Percentiles rank a stretch among this genome's conserved stretches.
Evolutionary conservation across 768 basidiomycete genomes (phyloP).

Genomic region (Xerocomus spinulosus): DNA sequence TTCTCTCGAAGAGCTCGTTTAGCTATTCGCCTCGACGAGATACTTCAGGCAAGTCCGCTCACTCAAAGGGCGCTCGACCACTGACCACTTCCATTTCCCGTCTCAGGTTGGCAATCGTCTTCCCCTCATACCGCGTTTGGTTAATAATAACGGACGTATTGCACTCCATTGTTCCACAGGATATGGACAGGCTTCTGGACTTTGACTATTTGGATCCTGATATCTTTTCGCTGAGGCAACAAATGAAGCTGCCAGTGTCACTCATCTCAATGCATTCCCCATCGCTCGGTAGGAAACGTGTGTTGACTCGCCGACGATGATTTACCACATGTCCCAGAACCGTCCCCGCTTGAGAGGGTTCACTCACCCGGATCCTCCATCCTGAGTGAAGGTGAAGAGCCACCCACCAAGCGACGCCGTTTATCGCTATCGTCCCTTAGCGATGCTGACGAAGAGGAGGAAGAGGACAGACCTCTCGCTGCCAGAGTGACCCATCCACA

Average conservation of each 20-base stretch:
- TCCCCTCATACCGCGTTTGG: conserved; percentile 9
- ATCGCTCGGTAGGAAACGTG: conserved; percentile 48
- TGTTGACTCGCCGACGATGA: not conserved
- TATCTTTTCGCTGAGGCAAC: conserved; percentile 62
- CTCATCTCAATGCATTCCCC: conserved; percentile 47
- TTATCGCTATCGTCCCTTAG: conserved; percentile 55
- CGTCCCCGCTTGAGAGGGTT: conserved; percentile 17
- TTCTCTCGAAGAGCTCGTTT: conserved; percentile 68
- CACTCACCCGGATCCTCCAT: conserved; percentile 38
- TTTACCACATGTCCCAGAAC: conserved; percentile 21
- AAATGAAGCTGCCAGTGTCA: conserved; percentile 56
- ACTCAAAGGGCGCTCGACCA: not conserved
- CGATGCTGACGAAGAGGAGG: conserved; percentile 42
- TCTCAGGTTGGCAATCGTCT: conserved; percentile 23
- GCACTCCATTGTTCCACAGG: conserved; percentile 52
- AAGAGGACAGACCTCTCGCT: conserved; percentile 55
- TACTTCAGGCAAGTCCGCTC: conserved; percentile 56
- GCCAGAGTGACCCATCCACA: conserved; percentile 36
- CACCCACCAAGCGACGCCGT: conserved; percentile 49
- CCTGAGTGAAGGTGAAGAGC: conserved; percentile 42
- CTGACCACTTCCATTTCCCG: conserved; percentile 11
- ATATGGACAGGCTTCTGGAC: conserved; percentile 70
- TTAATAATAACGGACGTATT: conserved; percentile 9
- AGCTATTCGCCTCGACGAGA: conserved; percentile 76
- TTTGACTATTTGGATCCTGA: conserved; percentile 73